A percentile compares a stretch with the other conserved stretches of the same genome.
phyloP scores from a whole-genome alignment of 345 rosid genomes.

The Lepidium africanum region DNA sequence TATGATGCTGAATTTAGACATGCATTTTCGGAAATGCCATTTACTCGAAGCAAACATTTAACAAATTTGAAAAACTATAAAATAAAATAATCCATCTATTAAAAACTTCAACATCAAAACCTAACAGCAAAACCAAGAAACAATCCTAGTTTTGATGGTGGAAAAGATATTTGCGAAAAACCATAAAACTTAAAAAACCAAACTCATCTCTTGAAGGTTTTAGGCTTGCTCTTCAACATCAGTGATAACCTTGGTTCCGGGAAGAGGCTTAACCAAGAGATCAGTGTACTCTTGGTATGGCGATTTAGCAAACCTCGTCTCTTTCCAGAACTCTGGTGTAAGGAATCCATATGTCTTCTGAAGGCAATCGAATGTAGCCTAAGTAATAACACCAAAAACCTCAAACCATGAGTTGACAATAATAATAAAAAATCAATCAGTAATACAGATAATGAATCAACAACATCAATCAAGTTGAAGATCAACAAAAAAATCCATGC shows the following conservation, averaged over 20 bases:
- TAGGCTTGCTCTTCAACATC: slow-evolving; percentile 10
- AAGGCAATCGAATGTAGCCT: slow-evolving; percentile 63
- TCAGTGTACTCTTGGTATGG: slow-evolving; percentile 63
- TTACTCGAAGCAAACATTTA: neutral
- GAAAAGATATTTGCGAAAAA: neutral
- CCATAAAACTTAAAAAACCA: neutral
- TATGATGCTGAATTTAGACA: neutral
- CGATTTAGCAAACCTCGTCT: slow-evolving; percentile 44
- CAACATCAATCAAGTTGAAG: neutral
- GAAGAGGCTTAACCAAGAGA: slow-evolving; percentile 29
- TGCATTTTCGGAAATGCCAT: neutral
- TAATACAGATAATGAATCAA: neutral
- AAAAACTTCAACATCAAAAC: neutral
- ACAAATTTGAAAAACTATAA: neutral
- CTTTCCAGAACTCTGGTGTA: slow-evolving; percentile 75
- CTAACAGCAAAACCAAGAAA: neutral
- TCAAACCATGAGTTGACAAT: neutral
- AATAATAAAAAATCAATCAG: neutral
- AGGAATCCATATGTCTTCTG: slow-evolving; percentile 71
- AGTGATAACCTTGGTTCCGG: neutral
- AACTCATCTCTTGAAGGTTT: neutral
- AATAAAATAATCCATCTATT: neutral
- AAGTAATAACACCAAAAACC: neutral
- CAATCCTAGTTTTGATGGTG: neutral
- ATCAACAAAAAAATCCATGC: neutral